phyloP scores from a whole-genome alignment of 2,329 filamentous ascomycete genomes.

The Pyrenophora seminiperda region DNA sequence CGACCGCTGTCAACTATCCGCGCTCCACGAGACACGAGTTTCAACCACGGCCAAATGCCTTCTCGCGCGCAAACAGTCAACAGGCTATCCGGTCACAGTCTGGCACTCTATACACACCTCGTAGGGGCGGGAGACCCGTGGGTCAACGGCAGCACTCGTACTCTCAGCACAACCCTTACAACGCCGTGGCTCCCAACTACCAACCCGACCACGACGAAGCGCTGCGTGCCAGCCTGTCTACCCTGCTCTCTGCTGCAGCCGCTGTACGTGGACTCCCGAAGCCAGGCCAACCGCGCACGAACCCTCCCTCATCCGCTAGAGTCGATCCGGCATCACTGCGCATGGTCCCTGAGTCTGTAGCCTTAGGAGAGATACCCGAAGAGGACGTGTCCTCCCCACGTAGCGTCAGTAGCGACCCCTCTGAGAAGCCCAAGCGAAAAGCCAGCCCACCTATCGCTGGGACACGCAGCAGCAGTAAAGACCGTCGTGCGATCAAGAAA shows the following conservation, averaged over 20 bases:
- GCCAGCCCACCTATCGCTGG: conserved; percentile 37
- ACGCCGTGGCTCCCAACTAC: conserved; percentile 73
- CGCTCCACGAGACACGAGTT: conserved; percentile 64
- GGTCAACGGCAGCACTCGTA: conserved; percentile 50
- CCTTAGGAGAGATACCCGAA: conserved; percentile 52
- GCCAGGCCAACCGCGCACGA: conserved; percentile 42
- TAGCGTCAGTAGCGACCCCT: conserved; percentile 35
- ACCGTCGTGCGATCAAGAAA: conserved; percentile 54
- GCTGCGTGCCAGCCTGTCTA: conserved; percentile 89
- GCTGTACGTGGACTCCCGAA: conserved; percentile 84
- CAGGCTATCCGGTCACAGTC: conserved; percentile 48
- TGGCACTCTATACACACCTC: conserved; percentile 56
- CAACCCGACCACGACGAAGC: conserved; percentile 93
- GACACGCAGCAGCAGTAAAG: conserved; percentile 51
- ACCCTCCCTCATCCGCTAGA: conserved; percentile 45
- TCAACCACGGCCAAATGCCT: conserved; percentile 88
- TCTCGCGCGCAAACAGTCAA: conserved; percentile 75
- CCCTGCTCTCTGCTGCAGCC: conserved; percentile 90
- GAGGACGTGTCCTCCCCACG: conserved; percentile 35
- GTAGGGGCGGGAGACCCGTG: conserved; percentile 36
- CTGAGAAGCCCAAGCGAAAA: conserved; percentile 54
- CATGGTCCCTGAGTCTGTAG: conserved; percentile 65
- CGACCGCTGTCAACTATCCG: conserved; percentile 75
- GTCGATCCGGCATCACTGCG: conserved; percentile 61
- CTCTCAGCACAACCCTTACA: conserved; percentile 62